Conservation (phyloP, 768 basidiomycete genomes). For the Kwoniella heveanensis region DNA sequence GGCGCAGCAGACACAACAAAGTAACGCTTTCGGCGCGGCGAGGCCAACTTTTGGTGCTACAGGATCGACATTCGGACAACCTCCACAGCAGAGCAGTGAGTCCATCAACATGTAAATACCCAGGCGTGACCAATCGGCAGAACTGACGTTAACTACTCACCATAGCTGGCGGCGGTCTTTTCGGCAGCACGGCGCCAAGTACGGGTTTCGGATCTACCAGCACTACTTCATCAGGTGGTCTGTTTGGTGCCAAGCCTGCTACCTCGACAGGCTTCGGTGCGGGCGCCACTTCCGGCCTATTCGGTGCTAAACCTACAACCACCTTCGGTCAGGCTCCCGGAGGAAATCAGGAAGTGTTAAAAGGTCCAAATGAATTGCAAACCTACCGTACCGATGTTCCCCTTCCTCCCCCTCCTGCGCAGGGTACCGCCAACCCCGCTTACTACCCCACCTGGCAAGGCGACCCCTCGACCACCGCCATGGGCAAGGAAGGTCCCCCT, state of each 20-base stretch:
- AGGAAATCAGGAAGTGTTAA: slow-evolving; percentile 31
- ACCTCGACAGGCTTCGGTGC: slow-evolving; percentile 10
- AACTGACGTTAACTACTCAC: no score
- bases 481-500: slow-evolving; percentile 62
- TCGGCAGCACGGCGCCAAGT: slow-evolving; percentile 27
- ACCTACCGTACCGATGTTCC: slow-evolving; percentile 36
- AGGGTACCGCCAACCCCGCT: slow-evolving; percentile 69
- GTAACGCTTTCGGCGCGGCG: slow-evolving; percentile 59
- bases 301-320: slow-evolving; percentile 59
- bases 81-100: slow-evolving; percentile 27
- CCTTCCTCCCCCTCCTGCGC: slow-evolving; percentile 61
- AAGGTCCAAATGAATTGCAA: slow-evolving; percentile 24
- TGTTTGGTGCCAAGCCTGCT: slow-evolving; percentile 58
- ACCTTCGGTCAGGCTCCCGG: slow-evolving; percentile 33
- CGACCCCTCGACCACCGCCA: slow-evolving; percentile 30
- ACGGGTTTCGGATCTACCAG: slow-evolving; percentile 41
- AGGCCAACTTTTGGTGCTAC: slow-evolving; percentile 56
- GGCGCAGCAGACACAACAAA: slow-evolving; percentile 59
- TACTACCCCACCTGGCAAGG: slow-evolving; percentile 61
- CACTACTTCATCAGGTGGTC: slow-evolving; percentile 22
- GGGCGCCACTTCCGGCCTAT: slow-evolving; percentile 24
- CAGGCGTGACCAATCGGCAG: no score
- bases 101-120: no score
- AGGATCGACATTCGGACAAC: slow-evolving; percentile 66
- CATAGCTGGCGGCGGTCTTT: slow-evolving; percentile 23